Evolutionary conservation across 179 eudicot genomes (phyloP), one percentile per base, ranked within the genome.

Genomic region (Actinidia arguta): DNA sequence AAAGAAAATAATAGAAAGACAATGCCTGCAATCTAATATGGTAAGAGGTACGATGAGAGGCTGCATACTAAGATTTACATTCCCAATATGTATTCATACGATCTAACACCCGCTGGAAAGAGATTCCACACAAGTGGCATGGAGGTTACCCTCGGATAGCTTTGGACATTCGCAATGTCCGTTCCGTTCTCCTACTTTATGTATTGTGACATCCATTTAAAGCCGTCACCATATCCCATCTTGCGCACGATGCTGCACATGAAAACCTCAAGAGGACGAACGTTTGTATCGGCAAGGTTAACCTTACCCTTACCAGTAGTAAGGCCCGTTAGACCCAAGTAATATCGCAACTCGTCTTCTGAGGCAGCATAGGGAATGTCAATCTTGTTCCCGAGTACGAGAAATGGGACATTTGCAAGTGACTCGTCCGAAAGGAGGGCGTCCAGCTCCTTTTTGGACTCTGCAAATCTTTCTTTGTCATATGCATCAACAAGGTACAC

Each of bases 221-320:
- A 87, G 72, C 90, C 90, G 54, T 87, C 88, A 27, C 90, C 88
- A 66, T 85, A 87, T 0, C 88, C 90, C 90, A 85, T 87, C 79
- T 87, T 87, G 39, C 90, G 88, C 54, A 87, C 90, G 36, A 87
- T 87, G 75, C 86, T 85, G 81, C 88, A 87, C 90, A 87, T 87
- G 75, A 85, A 87, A 3, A 85, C 84, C 84, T 87, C 90, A n/a
- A 85, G 24, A 2, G 90, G 90, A 36, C 90, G 86, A 16, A 87
- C 90, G 52, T 80, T 80, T 6, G 90, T 80, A 24, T 87, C 86
- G 5, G 80, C 70, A 22, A 87, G 88, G 62, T 80, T 78, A 17
- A 87, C 90, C 69, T 87, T 87, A 12, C 90, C 90, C 80, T 87
- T 87, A 51, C 90, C 90, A 5, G 88, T 85, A 75, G 90, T 87